Percentiles rank a stretch among this genome's conserved stretches.
Conservation (phyloP, 331 rosid genomes). For the Saraca asoca region DNA sequence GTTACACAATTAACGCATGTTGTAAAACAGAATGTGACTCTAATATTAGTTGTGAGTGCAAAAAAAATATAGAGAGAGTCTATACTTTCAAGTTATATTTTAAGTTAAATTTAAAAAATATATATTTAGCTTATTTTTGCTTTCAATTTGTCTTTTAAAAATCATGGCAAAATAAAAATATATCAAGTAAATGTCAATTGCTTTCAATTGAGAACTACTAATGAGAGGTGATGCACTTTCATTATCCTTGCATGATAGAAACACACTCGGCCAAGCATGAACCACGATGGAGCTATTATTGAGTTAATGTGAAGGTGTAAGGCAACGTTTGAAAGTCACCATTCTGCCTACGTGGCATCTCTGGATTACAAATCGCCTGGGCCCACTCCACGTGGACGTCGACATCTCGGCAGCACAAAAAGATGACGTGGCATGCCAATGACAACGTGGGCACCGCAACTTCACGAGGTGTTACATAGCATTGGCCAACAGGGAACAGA, state of each 20-base stretch:
- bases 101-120: no score
- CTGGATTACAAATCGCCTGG: no score
- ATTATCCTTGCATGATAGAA: neutral
- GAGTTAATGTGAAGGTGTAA: no score
- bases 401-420: conserved; percentile 18
- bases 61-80: no score
- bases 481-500: conserved; percentile 26
- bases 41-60: no score
- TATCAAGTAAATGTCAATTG: no score
- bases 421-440: conserved; percentile 24
- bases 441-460: conserved; percentile 31
- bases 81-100: no score
- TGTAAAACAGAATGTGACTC: no score
- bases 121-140: no score
- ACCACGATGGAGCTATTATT: neutral
- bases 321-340: conserved; percentile 6
- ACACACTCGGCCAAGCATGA: neutral
- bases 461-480: conserved; percentile 31
- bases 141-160: no score
- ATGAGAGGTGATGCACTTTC: neutral
- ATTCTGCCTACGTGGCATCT: neutral
- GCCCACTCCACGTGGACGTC: conserved; percentile 42
- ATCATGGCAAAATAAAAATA: no score
- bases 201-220: neutral
- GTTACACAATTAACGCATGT: no score